A percentile compares a stretch with the other conserved stretches of the same genome.
Evolutionary conservation across 2,329 filamentous ascomycete genomes (phyloP).

Genomic region (Colletotrichum costaricense): DNA sequence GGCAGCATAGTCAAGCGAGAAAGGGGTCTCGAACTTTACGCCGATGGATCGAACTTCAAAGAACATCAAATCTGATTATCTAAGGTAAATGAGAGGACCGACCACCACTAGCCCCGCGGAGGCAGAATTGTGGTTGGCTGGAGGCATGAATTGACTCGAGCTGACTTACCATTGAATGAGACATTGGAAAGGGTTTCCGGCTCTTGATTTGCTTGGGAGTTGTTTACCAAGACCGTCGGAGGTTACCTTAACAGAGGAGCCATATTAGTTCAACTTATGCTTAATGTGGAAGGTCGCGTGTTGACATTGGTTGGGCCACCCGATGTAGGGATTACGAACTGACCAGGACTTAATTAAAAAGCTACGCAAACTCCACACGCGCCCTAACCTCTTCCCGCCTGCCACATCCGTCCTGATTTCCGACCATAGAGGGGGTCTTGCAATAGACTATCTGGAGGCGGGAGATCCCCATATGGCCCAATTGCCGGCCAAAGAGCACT

Average conservation of each 20-base stretch:
- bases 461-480: slow-evolving; percentile 26
- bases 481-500: slow-evolving; percentile 13
- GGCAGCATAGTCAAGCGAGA: neutral
- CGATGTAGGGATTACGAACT: neutral
- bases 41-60: neutral
- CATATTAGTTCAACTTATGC: slow-evolving; percentile 22
- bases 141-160: neutral
- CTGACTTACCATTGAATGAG: neutral
- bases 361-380: slow-evolving; percentile 17
- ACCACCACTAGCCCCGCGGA: neutral
- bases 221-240: neutral
- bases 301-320: neutral
- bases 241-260: slow-evolving; percentile 12
- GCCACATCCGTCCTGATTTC: slow-evolving; percentile 21
- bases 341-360: slow-evolving; percentile 9
- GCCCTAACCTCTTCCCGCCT: slow-evolving; percentile 19
- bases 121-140: neutral
- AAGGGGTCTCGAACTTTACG: neutral
- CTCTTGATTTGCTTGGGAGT: neutral
- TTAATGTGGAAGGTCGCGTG: slow-evolving; percentile 33
- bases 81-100: neutral
- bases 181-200: neutral
- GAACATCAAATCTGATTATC: slow-evolving; percentile 5
- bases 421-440: neutral
- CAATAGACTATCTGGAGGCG: slow-evolving; percentile 27